phyloP scores from a whole-genome alignment of 2,329 filamentous ascomycete species.

The Fusarium falciforme region DNA sequence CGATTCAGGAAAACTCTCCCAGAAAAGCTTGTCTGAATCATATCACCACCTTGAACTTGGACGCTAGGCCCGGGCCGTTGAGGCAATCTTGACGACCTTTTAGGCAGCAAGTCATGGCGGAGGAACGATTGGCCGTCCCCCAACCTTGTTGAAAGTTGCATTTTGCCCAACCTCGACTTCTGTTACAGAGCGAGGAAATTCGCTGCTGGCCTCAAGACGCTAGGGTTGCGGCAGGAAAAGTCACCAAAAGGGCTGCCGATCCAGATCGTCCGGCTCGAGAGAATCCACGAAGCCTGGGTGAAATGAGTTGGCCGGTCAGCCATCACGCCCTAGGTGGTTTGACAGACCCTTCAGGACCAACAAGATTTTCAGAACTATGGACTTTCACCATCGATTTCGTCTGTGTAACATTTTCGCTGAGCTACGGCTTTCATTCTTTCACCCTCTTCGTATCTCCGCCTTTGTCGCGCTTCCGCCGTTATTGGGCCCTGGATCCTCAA shows the following conservation, averaged over 20 bases:
- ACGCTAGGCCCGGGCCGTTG: neutral
- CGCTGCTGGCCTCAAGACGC: neutral
- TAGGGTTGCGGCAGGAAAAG: neutral
- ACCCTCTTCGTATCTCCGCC: neutral
- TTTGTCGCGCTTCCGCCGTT: neutral
- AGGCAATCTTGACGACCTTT: neutral
- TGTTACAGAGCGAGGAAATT: neutral
- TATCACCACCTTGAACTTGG: neutral
- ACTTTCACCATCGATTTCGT: neutral
- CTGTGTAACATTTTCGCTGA: neutral
- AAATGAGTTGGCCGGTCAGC: neutral
- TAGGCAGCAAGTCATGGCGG: neutral
- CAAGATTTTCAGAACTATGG: neutral
- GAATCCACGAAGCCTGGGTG: neutral
- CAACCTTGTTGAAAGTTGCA: neutral
- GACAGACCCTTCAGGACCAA: neutral
- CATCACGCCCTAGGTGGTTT: neutral
- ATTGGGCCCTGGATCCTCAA: neutral
- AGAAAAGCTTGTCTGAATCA: neutral
- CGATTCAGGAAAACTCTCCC: neutral
- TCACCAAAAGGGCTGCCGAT: too few relatives aligned
- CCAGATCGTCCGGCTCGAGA: neutral
- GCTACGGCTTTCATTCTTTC: neutral
- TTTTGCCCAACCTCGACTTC: neutral
- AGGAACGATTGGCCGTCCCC: neutral